Conservation (phyloP, 768 basidiomycete genomes). For the Roridomyces roridus region DNA sequence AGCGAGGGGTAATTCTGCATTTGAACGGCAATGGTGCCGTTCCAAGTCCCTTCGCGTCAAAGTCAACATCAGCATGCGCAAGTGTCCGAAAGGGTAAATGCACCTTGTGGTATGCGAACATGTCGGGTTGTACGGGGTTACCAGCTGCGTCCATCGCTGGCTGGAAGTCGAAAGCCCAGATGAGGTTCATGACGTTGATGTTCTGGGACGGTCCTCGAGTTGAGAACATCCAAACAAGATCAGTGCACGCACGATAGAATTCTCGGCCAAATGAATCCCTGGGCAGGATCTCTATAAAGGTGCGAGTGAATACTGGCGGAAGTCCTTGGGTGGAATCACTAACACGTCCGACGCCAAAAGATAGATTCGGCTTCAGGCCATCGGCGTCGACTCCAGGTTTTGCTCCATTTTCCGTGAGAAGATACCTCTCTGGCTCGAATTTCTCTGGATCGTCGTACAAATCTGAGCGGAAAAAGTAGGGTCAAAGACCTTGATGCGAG, state of each 20-base stretch:
- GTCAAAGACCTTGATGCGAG: no score
- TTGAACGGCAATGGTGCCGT: neutral
- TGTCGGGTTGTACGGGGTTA: neutral
- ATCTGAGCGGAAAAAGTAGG: neutral
- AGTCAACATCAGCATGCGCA: no score
- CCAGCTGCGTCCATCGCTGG: neutral
- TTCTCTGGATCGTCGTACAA: neutral
- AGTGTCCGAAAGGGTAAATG: no score
- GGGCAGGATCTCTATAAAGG: neutral
- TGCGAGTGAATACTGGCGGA: no score
- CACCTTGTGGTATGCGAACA: neutral
- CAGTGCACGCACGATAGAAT: neutral
- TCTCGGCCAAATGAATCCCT: neutral
- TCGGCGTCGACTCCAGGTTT: neutral
- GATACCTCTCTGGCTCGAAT: neutral
- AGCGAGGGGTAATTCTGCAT: constrained; percentile 2
- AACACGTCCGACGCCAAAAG: neutral
- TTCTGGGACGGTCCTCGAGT: neutral
- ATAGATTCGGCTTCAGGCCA: neutral
- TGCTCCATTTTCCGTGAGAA: neutral
- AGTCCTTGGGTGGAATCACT: neutral
- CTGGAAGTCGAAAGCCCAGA: constrained; percentile 1
- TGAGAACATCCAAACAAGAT: no score
- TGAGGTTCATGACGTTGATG: neutral
- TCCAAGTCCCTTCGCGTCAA: neutral